Conservation (phyloP, 306 rosid species). For the Quercus bicolor region DNA sequence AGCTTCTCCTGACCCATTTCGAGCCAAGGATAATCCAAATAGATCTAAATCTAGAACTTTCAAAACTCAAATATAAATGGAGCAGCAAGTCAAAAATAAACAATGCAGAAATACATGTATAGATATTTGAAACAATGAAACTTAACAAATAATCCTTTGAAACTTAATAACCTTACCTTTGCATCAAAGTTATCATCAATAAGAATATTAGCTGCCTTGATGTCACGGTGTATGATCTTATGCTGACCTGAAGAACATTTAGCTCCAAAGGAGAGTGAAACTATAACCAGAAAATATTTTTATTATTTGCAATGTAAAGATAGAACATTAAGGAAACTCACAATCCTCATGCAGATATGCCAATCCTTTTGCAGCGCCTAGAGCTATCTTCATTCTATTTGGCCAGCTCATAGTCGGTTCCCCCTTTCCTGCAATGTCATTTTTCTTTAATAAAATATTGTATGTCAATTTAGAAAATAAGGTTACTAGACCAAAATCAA, state of each 20-base stretch:
- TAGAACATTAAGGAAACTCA: conserved; percentile 3
- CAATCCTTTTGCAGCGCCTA: conserved; percentile 42
- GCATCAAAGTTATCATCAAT: conserved; percentile 28
- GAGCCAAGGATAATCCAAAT: background rate
- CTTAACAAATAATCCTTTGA: background rate
- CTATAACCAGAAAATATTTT: background rate
- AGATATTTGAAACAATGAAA: background rate
- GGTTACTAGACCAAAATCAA: background rate
- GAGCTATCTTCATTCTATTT: conserved; percentile 33
- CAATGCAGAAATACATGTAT: too few species aligned
- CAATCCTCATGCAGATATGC: conserved; percentile 46
- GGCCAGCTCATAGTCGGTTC: conserved; percentile 28
- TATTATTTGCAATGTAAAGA: background rate
- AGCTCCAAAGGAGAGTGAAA: conserved; percentile 4
- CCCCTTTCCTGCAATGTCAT: conserved; percentile 23
- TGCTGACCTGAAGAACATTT: conserved; percentile 30
- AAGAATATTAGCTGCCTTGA: conserved; percentile 43
- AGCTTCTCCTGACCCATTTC: background rate
- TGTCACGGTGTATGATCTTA: conserved; percentile 38
- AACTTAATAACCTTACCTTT: conserved; percentile 22
- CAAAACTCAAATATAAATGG: background rate
- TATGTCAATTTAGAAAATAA: background rate
- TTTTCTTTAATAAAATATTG: background rate
- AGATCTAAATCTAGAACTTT: background rate
- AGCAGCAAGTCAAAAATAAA: background rate